These are phyloP conservation scores for Mycena citricolor DNA, from an alignment of 1,284 basidiomycete species.

Conservation along the genomic window DNA sequence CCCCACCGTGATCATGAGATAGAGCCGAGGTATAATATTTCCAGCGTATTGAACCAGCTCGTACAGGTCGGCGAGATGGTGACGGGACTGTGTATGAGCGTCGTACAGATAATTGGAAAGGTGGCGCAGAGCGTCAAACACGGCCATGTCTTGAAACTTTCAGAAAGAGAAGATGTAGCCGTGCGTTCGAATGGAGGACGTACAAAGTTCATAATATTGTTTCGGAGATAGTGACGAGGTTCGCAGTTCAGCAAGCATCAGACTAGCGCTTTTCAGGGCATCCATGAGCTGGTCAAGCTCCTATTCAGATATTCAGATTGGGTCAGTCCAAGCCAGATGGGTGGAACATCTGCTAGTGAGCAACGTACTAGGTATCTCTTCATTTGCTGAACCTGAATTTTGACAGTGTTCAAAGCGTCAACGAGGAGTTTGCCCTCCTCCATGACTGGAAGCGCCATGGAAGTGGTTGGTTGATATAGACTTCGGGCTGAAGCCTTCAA, in stretches of 20 bases:
- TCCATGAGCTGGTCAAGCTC: constrained; percentile 96
- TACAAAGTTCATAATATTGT: constrained; percentile 96
- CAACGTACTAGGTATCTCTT: constrained; percentile 81
- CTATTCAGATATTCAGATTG: no score
- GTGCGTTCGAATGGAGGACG: constrained; percentile 32
- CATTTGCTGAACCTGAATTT: constrained; percentile 93
- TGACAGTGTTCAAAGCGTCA: constrained; percentile 83
- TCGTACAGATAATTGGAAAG: constrained; percentile 94
- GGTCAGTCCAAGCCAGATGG: constrained; percentile 2
- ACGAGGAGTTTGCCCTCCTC: constrained; percentile 81
- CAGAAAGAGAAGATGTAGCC: constrained; percentile 13
- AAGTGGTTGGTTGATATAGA: no score
- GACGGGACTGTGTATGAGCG: constrained; percentile 83
- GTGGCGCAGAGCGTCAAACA: constrained; percentile 91
- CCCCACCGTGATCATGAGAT: constrained; percentile 98
- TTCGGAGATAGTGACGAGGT: constrained; percentile 91
- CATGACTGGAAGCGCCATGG: constrained; percentile 42
- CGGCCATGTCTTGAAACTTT: constrained; percentile 79
- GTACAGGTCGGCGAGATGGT: constrained; percentile 95
- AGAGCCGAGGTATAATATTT: constrained; percentile 90
- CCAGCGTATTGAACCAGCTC: constrained; percentile 97
- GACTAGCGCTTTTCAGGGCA: constrained; percentile 90
- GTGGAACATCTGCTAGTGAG: constrained; percentile 5
- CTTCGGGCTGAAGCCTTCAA: no score
- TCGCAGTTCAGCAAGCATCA: constrained; percentile 92